Conservation (phyloP, 202 grass and related monocot genomes). For the Panicum virgatum region DNA sequence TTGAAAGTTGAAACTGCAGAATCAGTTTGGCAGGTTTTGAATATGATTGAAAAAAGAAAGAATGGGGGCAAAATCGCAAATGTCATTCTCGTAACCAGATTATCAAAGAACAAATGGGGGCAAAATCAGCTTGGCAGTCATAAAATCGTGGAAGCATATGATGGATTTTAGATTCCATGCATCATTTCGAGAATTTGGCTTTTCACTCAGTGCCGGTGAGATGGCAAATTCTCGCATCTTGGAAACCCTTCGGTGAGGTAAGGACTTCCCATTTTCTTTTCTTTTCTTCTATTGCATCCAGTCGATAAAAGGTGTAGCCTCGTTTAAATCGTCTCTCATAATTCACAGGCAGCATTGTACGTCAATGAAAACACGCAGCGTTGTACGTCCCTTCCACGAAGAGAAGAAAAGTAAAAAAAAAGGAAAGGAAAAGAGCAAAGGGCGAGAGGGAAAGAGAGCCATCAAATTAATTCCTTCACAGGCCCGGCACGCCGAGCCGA, state of each 20-base stretch:
- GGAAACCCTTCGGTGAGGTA: too few species aligned
- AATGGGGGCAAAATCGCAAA: too few species aligned
- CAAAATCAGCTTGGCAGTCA: too few species aligned
- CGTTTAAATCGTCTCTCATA: not conserved
- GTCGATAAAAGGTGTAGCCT: not conserved
- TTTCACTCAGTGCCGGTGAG: not conserved
- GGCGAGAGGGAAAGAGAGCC: not conserved
- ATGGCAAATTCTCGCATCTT: not conserved
- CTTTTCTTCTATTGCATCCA: not conserved
- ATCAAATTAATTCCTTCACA: conserved; percentile 18
- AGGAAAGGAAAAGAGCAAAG: not conserved
- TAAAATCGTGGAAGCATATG: too few species aligned
- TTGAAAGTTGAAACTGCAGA: too few species aligned
- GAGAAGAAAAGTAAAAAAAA: too few species aligned
- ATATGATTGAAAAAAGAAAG: too few species aligned
- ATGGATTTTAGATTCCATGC: not conserved
- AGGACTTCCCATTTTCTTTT: too few species aligned
- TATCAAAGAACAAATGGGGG: too few species aligned
- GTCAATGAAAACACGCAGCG: not conserved
- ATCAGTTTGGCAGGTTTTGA: too few species aligned
- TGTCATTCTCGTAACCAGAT: too few species aligned
- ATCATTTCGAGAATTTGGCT: not conserved
- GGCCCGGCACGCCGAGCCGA: conserved; percentile 4
- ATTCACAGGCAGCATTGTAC: not conserved
- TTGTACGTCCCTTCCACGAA: not conserved